Evolutionary conservation across 352 stramenopile genomes (phyloP), one percentile per base, ranked within the genome.

Genomic region (Pythium biforme): DNA sequence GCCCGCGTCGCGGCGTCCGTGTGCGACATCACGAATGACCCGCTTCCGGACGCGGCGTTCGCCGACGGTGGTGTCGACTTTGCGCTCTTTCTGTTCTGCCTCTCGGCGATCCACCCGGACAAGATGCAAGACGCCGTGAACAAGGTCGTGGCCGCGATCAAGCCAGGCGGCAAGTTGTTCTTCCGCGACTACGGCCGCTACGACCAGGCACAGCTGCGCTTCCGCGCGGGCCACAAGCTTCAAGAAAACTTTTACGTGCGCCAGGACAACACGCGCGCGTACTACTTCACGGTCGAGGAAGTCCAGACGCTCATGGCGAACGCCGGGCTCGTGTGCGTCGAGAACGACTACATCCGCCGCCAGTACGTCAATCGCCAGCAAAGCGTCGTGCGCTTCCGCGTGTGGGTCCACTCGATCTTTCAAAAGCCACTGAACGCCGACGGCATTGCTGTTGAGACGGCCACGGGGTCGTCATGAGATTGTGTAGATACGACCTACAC

Each of bases 151-250:
- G 78, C 81, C n/a, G 71, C 79, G 1, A 81, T 93, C 37, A 83
- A 86, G 47, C 83, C 86, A 10, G 86, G 84, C 29, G 86, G 83
- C 45, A 93, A 91, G 55, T 70, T 95, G 15, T 92, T 99, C 53
- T 92, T 99, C 74, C 83, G 94, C 40, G 96, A 99, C 78, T 99
- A 98, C 71, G 96, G 94, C 1, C 80, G 95, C 40, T 98, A 95
- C 57, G 95, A 99, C 73, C 92, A 98, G 68, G 94, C 94, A 8
- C 95, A 98, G 79, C 79, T 98, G 56, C 94, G 97, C 59, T 95
- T 98, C 69, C 79, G 82, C 14, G 56, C 79, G 15, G 87, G 83
- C 31, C 82, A 89, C 67, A 93, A 96, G 54, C 75, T 98, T 25
- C 88, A 94, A 51, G 87, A 98, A 2, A 98, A 99, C 65, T 98